Evolutionary conservation across 129 eudicot genomes (phyloP), one percentile per base, ranked within the genome.

Genomic region (Oenanthe sinensis): DNA sequence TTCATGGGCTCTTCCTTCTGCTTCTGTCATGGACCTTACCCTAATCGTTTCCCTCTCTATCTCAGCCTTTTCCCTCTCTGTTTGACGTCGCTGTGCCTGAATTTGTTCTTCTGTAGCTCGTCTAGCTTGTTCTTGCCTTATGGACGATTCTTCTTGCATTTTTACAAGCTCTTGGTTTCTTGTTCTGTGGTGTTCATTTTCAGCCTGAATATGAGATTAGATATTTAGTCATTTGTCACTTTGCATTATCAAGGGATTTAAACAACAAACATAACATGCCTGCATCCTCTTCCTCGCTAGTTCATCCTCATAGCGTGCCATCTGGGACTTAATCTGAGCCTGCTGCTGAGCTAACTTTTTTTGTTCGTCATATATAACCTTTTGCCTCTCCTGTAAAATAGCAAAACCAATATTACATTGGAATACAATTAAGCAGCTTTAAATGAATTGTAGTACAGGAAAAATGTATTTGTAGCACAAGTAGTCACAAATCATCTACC

Each of bases 61-160:
- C 79, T 96, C 97, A 49, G 97, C 99, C 89, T 90, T 96, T 82
- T 92, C 97, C 42, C 91, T 87, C 82, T 96, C 99, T 43, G 99
- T 96, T 90, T 92, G 97, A 62, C 97, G 87, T 36, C 91, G 91
- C 55, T 92, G 99, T 15, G 97, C 97, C 88, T 96, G 99, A 46
- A 96, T 96, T 82, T 96, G 90, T 83, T 96, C 97, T 78, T 96
- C 99, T n/a, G 99, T 96, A 74, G 97, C 97, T 83, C 97, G 90
- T 80, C 97, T 87, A 5, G 95, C 90, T 80, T 89, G 88, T 83
- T 96, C 97, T 79, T 80, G 97, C 84, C 96, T 92, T 80, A 88
- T 86, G 16, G 97, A 81, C n/a, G 97, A 92, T 81, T 96, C 97
- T 81, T 96, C 99, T 85, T 96, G 99, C 91, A 96, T 88, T 86